Conservation (phyloP, 208 protist species). For the Trichomonas tenax region DNA sequence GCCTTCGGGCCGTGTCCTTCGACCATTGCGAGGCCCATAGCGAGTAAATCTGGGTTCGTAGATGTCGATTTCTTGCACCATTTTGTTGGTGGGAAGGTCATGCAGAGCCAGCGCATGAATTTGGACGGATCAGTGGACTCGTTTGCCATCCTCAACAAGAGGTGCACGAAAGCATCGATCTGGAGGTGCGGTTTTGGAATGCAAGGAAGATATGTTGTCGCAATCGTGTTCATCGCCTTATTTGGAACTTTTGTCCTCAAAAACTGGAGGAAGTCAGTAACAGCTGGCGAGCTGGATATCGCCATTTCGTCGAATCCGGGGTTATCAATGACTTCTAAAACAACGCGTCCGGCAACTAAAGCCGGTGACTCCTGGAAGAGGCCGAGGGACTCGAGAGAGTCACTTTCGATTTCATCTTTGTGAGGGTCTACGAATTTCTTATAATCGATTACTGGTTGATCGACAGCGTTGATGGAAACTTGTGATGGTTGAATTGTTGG, state of each 20-base stretch:
- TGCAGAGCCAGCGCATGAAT: neutral
- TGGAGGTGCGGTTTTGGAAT: neutral
- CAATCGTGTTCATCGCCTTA: neutral
- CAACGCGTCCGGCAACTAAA: neutral
- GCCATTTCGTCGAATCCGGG: neutral
- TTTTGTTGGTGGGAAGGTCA: neutral
- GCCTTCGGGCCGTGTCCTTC: neutral
- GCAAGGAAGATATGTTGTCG: neutral
- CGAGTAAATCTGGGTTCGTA: neutral
- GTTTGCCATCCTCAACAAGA: neutral
- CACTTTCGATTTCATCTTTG: neutral
- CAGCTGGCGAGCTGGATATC: neutral
- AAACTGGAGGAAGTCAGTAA: neutral
- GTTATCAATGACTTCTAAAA: neutral
- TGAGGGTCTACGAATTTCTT: neutral
- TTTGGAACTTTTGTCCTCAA: neutral
- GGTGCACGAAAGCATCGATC: neutral
- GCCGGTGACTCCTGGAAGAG: neutral
- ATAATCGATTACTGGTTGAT: neutral
- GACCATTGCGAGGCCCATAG: neutral
- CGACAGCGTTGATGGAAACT: neutral
- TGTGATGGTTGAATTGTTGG: neutral
- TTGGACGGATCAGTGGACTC: neutral
- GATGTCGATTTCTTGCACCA: neutral
- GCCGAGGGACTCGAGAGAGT: neutral